phyloP scores from a whole-genome alignment of 352 stramenopile species.

The Globisporangium iwayamae region DNA sequence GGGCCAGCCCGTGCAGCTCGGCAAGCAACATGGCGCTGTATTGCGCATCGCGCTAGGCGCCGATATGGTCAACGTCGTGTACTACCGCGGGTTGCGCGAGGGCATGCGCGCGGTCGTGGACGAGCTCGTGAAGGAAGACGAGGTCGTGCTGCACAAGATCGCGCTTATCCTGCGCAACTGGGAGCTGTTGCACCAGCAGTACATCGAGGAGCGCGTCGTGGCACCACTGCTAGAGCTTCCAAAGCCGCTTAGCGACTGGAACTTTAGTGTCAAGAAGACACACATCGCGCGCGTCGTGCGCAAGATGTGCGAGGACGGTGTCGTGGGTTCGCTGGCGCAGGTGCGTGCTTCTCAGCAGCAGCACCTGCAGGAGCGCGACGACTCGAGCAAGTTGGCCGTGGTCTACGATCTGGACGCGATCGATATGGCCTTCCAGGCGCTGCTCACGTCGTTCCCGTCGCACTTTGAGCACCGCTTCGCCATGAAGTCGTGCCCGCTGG shows the following conservation, averaged over 20 bases:
- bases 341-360: constrained; percentile 6
- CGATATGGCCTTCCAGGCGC: constrained; percentile 77
- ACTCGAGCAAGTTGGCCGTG: constrained; percentile 56
- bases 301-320: constrained; percentile 44
- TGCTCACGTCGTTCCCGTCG: constrained; percentile 74
- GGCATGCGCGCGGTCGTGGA: constrained; percentile 31
- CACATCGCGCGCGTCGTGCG: constrained; percentile 59
- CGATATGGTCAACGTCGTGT: constrained; percentile 82
- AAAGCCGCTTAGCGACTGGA: constrained; percentile 61
- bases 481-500: constrained; percentile 88
- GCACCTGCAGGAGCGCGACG: constrained; percentile 19
- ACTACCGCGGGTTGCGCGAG: constrained; percentile 34
- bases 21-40: constrained; percentile 56
- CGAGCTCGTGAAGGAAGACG: constrained; percentile 47
- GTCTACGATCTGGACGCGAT: constrained; percentile 87
- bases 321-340: constrained; percentile 26
- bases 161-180: constrained; percentile 65
- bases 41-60: constrained; percentile 84
- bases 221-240: constrained; percentile 33
- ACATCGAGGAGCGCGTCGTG: constrained; percentile 50
- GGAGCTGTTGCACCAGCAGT: constrained; percentile 55
- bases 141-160: constrained; percentile 64
- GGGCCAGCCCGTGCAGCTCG: constrained; percentile 78
- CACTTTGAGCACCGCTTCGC: constrained; percentile 89
- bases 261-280: constrained; percentile 70